Evolutionary conservation across 2,329 filamentous ascomycete genomes (phyloP), one percentile per base, ranked within the genome.

Genomic region (Metarhizium robertsii): DNA sequence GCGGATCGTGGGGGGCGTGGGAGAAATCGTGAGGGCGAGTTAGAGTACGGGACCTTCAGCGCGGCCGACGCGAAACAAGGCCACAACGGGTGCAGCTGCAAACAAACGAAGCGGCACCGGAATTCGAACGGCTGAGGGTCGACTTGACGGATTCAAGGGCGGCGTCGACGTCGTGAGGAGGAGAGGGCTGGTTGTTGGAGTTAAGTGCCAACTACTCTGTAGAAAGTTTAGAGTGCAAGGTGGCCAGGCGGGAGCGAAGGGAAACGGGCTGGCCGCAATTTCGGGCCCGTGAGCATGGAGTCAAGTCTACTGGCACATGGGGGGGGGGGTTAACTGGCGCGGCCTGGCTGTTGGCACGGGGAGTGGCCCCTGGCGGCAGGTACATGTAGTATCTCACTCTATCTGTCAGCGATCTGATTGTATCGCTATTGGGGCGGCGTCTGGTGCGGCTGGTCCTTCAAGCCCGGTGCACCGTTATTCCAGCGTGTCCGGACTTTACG

Each of bases 1-100:
- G 61, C 32, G 61, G 56, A 61, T 52, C 57, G 32, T 48, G 55
- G 29, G 34, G 36, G 46, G n/a, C 14, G 38, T 20, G 50, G 43
- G 20, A 42, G 32, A 38, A 29, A 46, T n/a, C 34, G 48, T 45
- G 47, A 52, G 32, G 49, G 30, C 43, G 57, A 49, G 34, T 43
- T 47, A 46, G 40, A 52, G 13, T 38, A 40, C 34, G 52, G 36
- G 42, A 52, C 42, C 16, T 42, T 49, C 46, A 52, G 51, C 53
- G 50, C 55, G 55, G 51, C 51, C 50, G 50, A 52, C 52, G 54
- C 50, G 51, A 52, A 47, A 48, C n/a, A 40, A 56, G 48, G 38
- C 40, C 25, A 45, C 34, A 29, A 18, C 52, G 46, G 45, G 16
- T 50, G 46, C 46, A 48, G 50, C 45, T 40, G 30, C 46, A 4